Base-by-base conservation (phyloP, 495 filamentous ascomycete species). In the Penicillium chermesinum region DNA sequence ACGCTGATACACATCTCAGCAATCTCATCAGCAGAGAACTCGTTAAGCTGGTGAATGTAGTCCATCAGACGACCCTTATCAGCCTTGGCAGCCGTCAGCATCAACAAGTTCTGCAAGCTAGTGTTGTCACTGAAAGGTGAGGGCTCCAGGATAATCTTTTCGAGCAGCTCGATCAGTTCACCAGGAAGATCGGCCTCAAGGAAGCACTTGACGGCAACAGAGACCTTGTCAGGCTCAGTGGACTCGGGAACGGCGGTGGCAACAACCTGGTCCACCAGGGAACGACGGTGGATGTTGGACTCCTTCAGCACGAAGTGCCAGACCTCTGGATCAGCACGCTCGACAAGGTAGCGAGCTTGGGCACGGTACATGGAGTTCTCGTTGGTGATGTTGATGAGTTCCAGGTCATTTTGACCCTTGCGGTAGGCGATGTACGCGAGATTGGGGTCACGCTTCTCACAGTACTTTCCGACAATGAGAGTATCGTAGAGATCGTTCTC, bases 361-460 rank as follows among this genome's bases (percentile, higher is more conserved):
- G 89, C 88, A 62, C 87, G 87, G 79, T 95, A 99, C 94, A 99
- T 99, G 7, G 88, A 81, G 73, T 99, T 99, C 69, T 97, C 94
- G 61, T 96, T 99, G 51, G 94, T 96, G 62, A 99, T 90, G 70
- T 82, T 91, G 69, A 99, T 93, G 47, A 99, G 78, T 65, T 99
- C 94, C 32, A 99, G 71, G 61, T 99, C 94, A 61, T 97, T 97
- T 67, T 94, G 89, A 20, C 94, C 94, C 77, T 99, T 99, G 54
- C 84, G 74, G 62, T 96, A 99, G 20, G 91, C 87, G 57, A 96
- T 96, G 72, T 85, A 96, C 7, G 93, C 93, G 34, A 99, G 76
- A 68, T 96, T 96, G 37, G 94, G 94, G 62, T 99, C 94, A 27
- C 93, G 87, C 78, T 96, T 96, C 74, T 95, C 93, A 64, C 94